A percentile compares a stretch with the other conserved stretches of the same genome.
These are phyloP conservation scores for Tulasnella sp. DNA, from an alignment of 768 basidiomycete species.

Conservation along the genomic window DNA sequence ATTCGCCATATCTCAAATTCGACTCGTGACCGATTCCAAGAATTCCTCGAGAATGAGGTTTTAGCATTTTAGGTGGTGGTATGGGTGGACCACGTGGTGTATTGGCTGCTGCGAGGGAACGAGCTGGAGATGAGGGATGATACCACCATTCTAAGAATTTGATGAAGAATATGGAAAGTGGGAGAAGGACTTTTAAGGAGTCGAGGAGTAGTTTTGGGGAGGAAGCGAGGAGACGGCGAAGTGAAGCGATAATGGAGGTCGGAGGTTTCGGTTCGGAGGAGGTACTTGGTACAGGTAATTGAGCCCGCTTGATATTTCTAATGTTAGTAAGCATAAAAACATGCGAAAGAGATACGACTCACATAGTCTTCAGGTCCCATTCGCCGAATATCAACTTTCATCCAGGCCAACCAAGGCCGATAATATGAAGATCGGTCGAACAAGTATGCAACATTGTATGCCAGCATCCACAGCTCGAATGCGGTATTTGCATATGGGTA, in stretches of 20 bases:
- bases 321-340: neutral
- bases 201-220: conserved; percentile 59
- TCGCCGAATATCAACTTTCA: conserved; percentile 71
- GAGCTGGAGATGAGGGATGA: conserved; percentile 78
- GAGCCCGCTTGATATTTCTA: neutral
- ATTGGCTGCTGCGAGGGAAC: conserved; percentile 46
- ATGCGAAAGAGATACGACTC: conserved; percentile 22
- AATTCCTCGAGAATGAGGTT: conserved; percentile 60
- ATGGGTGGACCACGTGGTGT: conserved; percentile 58
- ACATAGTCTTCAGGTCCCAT: conserved; percentile 70
- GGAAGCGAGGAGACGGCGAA: conserved; percentile 36
- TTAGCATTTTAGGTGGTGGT: conserved; percentile 63
- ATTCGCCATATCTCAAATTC: conserved; percentile 58
- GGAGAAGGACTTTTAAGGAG: conserved; percentile 65
- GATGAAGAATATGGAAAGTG: conserved; percentile 84
- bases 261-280: neutral
- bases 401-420: conserved; percentile 82
- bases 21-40: neutral
- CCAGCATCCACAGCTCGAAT: conserved; percentile 71
- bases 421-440: conserved; percentile 79
- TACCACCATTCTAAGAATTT: conserved; percentile 99
- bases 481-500: conserved; percentile 75
- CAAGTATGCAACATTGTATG: conserved; percentile 78
- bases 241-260: neutral
- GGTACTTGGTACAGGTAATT: neutral